phyloP scores from a whole-genome alignment of 2,329 filamentous ascomycete genomes.

The Cryphonectria parasitica region DNA sequence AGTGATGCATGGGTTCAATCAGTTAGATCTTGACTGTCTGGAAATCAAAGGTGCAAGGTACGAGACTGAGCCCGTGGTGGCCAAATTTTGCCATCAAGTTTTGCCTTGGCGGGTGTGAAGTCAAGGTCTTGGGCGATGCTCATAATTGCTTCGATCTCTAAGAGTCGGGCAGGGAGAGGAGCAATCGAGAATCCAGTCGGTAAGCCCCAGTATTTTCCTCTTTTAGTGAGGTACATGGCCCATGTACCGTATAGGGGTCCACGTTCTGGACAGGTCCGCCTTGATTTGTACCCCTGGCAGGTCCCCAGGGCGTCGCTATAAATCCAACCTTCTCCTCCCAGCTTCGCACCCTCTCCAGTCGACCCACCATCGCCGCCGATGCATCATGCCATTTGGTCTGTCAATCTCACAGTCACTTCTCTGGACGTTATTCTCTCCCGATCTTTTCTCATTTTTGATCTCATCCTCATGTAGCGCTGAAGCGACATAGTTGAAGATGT shows the following conservation, averaged over 20 bases:
- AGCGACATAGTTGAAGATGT: slow-evolving; percentile 1
- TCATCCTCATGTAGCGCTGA: not conserved
- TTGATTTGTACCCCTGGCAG: slow-evolving; percentile 3
- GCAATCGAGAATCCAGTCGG: not conserved
- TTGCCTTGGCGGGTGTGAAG: not conserved
- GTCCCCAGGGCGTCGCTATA: not conserved
- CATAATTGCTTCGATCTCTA: not conserved
- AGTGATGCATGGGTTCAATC: not conserved
- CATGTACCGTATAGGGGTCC: slow-evolving; percentile 10
- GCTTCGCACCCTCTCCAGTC: not conserved
- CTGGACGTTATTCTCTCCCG: not conserved
- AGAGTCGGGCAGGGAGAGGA: not conserved
- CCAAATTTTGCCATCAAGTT: not conserved
- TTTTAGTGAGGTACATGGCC: not conserved
- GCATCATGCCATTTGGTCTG: not conserved
- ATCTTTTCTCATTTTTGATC: not conserved
- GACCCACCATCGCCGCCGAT: not conserved
- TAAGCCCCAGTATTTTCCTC: slow-evolving; percentile 4
- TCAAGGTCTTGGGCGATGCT: not conserved
- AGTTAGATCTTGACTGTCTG: not conserved
- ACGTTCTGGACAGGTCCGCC: not conserved
- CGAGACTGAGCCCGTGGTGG: not conserved
- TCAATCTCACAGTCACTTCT: not conserved
- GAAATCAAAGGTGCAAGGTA: not conserved
- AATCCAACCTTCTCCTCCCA: not conserved